Evolutionary conservation across 345 rosid species (phyloP).

Genomic region (Alliaria petiolata): DNA sequence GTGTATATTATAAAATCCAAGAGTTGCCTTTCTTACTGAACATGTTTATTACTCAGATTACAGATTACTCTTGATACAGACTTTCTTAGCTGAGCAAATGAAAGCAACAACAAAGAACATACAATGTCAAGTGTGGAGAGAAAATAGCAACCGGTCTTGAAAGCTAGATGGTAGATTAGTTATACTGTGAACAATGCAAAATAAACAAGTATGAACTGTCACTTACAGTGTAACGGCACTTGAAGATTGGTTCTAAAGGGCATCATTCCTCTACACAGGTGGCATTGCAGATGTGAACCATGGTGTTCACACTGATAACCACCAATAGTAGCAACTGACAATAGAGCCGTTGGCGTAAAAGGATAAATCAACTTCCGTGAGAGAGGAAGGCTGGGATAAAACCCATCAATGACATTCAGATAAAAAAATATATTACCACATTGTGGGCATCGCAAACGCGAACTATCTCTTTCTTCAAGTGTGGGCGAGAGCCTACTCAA

Average conservation of each 20-base stretch:
- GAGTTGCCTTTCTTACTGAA: too few relatives aligned
- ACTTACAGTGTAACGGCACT: conserved; percentile 87
- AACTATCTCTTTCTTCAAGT: conserved; percentile 43
- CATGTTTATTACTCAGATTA: too few relatives aligned
- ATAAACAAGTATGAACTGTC: not conserved
- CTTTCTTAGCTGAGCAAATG: too few relatives aligned
- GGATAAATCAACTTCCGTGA: not conserved
- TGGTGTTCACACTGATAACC: conserved; percentile 63
- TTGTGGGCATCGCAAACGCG: conserved; percentile 58
- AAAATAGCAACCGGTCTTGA: not conserved
- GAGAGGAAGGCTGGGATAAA: too few relatives aligned
- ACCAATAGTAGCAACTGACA: conserved; percentile 47
- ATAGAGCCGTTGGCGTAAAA: not conserved
- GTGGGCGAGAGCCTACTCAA: conserved; percentile 35
- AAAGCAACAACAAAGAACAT: too few relatives aligned
- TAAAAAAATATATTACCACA: conserved; percentile 91
- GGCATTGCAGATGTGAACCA: conserved; percentile 76
- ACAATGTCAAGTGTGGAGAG: conserved; percentile 17
- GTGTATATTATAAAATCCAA: not conserved
- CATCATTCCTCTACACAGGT: conserved; percentile 82
- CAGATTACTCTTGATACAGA: too few relatives aligned
- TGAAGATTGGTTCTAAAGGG: conserved; percentile 57
- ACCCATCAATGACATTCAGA: too few relatives aligned
- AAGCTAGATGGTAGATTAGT: not conserved
- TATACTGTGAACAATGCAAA: conserved; percentile 4